These are phyloP conservation scores for Tilletia walkeri DNA, from an alignment of 1,284 basidiomycete genomes.

Conservation along the genomic window DNA sequence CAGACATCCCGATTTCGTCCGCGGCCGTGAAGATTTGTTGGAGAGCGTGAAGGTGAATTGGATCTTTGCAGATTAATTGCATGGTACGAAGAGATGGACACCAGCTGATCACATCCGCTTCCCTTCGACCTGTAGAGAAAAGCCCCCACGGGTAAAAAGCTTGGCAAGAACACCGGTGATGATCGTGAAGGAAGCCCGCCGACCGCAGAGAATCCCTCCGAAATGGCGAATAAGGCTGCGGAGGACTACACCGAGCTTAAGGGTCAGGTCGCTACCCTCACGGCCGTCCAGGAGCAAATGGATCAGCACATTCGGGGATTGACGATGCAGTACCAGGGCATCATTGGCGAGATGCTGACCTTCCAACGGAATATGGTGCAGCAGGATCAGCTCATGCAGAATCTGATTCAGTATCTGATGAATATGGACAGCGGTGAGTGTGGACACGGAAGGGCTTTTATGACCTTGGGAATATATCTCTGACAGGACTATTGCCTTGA, in stretches of 20 bases:
- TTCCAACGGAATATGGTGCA: constrained; percentile 80
- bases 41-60: constrained; percentile 70
- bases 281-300: constrained; percentile 47
- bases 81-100: no score
- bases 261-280: constrained; percentile 40
- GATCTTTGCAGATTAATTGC: neutral
- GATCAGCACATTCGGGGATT: constrained; percentile 62
- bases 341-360: constrained; percentile 76
- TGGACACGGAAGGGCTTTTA: neutral
- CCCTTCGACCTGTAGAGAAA: constrained; percentile 68
- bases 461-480: neutral
- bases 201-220: constrained; percentile 48
- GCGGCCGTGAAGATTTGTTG: constrained; percentile 71
- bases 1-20: constrained; percentile 80
- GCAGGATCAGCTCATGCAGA: constrained; percentile 80
- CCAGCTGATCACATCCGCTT: neutral
- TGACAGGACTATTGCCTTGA: neutral
- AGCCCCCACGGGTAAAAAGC: constrained; percentile 66
- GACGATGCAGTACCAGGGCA: constrained; percentile 73
- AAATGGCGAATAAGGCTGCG: constrained; percentile 29
- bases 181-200: constrained; percentile 18
- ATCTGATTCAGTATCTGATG: constrained; percentile 75
- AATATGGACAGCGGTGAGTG: constrained; percentile 57
- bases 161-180: constrained; percentile 24
- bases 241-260: constrained; percentile 42